Conservation (phyloP, 768 basidiomycete species). For the Amanita pseudoporphyria region DNA sequence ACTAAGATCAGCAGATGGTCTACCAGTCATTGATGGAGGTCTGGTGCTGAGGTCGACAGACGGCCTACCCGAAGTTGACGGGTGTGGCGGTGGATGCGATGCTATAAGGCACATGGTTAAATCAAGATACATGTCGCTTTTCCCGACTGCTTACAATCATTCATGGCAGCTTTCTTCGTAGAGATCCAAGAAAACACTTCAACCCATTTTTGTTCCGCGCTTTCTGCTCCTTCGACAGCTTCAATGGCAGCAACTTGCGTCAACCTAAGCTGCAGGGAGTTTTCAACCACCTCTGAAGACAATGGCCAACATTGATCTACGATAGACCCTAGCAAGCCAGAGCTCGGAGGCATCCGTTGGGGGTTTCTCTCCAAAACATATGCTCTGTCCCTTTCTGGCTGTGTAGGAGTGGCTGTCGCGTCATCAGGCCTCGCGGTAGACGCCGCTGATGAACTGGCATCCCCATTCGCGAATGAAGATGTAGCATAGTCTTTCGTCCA, state of each 20-base stretch:
- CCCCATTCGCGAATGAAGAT: neutral
- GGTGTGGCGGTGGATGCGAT: neutral
- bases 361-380: conserved; percentile 22
- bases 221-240: conserved; percentile 76
- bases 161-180: conserved; percentile 31
- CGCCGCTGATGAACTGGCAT: neutral
- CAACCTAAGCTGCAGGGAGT: conserved; percentile 78
- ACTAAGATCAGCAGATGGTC: neutral
- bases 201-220: conserved; percentile 71
- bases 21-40: neutral
- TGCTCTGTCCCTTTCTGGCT: neutral
- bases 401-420: neutral
- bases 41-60: neutral
- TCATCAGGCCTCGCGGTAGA: conserved; percentile 3
- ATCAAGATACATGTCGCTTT: conserved; percentile 7
- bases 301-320: conserved; percentile 29
- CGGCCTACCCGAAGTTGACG: neutral
- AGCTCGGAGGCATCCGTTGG: conserved; percentile 27
- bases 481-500: neutral
- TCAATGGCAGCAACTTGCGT: conserved; percentile 77
- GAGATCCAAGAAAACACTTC: conserved; percentile 86
- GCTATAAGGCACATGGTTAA: neutral
- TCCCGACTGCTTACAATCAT: conserved; percentile 11
- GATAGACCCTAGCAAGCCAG: conserved; percentile 15
- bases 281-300: conserved; percentile 56